A percentile compares a stretch with the other conserved stretches of the same genome.
These are phyloP conservation scores for Brassica nigra DNA, from an alignment of 345 rosid genomes.

Conservation along the genomic window DNA sequence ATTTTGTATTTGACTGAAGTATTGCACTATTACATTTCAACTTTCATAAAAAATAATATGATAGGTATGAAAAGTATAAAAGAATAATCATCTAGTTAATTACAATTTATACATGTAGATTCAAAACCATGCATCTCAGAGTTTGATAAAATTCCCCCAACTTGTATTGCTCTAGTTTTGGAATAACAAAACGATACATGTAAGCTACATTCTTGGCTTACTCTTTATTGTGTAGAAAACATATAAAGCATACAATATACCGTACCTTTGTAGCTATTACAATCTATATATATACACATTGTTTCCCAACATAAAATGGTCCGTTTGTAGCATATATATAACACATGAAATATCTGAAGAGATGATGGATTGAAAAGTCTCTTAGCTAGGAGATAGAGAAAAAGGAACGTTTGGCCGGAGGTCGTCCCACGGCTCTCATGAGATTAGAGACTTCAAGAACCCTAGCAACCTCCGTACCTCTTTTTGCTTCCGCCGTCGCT, in stretches of 20 bases:
- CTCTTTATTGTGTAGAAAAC: not conserved
- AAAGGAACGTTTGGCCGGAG: slow-evolving; percentile 86
- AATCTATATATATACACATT: slow-evolving; percentile 14
- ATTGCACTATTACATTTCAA: not conserved
- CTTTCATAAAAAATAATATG: not conserved
- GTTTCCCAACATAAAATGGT: slow-evolving; percentile 13
- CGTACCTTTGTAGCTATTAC: not conserved
- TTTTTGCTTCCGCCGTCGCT: slow-evolving; percentile 43
- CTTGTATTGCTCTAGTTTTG: not conserved
- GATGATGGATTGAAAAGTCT: not conserved
- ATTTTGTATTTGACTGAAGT: not conserved
- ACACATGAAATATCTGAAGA: not conserved
- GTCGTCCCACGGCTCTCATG: slow-evolving; percentile 75
- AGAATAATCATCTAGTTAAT: not conserved
- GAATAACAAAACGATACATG: not conserved
- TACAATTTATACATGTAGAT: not conserved
- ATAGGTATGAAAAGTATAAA: not conserved
- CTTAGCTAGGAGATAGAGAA: slow-evolving; percentile 44
- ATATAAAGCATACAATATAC: not conserved
- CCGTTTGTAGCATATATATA: not conserved
- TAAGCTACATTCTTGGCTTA: not conserved
- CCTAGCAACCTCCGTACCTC: not conserved
- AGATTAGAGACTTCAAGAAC: slow-evolving; percentile 1
- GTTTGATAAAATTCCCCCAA: not conserved
- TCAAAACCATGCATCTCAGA: not conserved